Evolutionary conservation across 2,329 filamentous ascomycete genomes (phyloP), one percentile per base, ranked within the genome.

Genomic region (Pyricularia sp.): DNA sequence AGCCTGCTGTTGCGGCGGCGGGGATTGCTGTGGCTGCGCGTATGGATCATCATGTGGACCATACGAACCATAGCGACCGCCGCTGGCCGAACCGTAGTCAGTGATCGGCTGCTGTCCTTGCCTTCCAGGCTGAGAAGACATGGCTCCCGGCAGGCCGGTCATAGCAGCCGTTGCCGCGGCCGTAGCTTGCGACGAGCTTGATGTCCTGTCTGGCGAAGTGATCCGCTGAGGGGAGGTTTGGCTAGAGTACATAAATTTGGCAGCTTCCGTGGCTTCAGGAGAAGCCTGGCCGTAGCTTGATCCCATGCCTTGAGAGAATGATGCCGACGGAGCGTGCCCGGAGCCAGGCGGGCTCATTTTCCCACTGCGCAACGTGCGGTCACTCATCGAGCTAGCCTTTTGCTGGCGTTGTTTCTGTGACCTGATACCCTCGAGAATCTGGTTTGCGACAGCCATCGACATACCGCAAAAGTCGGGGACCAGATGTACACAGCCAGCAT

Each of bases 401-500:
- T 83, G 83, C 79, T 91, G 84, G 66, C 83, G 80, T 70, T 88
- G 86, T 80, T 94, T 96, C 70, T 91, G 90, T 66, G 88, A 89
- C 75, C 92, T 88, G 73, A 97, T 92, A 66, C 94, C 92, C 72
- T 93, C 90, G 68, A 98, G 80, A 72, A 99, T 97, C 76, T 96
- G 89, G 78, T 97, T 98, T 63, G 95, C 95, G 55, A 92, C 92
- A 69, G 95, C 92, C 95, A 98, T 98, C 31, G 93, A 96, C 93
- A 99, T 99, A 74, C 95, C 95, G 78, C 95, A 99, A 81, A 99
- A 99, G 78, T 99, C 95, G 25, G 95, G 95, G 36, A 99, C 94
- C 73, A 99, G 87, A 79, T 99, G 95, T 25, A 93, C 92, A 79
- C 95, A 99, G 70, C 91, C 86, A 25, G 93, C 90, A 79, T 99